These are phyloP conservation scores for Lolium rigidum DNA, from an alignment of 176 grass and related monocot species.

Conservation along the genomic window DNA sequence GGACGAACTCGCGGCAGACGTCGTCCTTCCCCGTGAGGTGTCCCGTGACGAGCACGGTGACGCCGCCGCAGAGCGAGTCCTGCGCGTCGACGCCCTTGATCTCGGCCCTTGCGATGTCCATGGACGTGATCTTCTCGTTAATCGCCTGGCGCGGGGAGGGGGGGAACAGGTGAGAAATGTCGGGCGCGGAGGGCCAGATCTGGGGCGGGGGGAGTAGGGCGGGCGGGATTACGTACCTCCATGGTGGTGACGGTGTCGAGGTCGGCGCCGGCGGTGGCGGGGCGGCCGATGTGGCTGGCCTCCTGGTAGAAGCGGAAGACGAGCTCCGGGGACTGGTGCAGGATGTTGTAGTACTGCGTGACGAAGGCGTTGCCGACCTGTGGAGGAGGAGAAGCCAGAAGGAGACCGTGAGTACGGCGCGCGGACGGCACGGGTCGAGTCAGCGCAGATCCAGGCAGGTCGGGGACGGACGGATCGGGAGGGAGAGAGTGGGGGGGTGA, in stretches of 20 bases:
- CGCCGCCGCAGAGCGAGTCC: constrained; percentile 79
- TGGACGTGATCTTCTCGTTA: constrained; percentile 89
- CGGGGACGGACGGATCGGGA: constrained; percentile 6
- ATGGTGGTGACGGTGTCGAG: constrained; percentile 80
- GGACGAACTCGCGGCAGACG: constrained; percentile 69
- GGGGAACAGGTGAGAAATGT: not conserved
- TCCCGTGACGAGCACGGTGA: constrained; percentile 88
- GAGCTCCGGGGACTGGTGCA: constrained; percentile 90
- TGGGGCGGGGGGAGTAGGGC: not conserved
- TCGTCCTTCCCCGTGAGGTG: constrained; percentile 60
- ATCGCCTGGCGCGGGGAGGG: constrained; percentile 55
- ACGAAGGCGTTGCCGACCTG: constrained; percentile 99
- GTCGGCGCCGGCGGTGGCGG: constrained; percentile 41
- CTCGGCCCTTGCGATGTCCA: constrained; percentile 83
- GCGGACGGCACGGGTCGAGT: constrained; percentile 10
- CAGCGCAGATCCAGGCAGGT: constrained; percentile 27
- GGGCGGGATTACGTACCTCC: constrained; percentile 50
- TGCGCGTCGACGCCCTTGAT: constrained; percentile 88
- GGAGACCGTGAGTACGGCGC: not conserved
- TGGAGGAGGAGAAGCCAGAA: not conserved
- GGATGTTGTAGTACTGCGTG: constrained; percentile 95
- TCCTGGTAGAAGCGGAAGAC: constrained; percentile 99
- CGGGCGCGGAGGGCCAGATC: constrained; percentile 42
- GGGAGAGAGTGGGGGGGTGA: not conserved
- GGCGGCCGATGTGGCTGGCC: constrained; percentile 80